These are phyloP conservation scores for Rhododendron kiyosumense DNA, from an alignment of 148 eudicot species.

Conservation along the genomic window DNA sequence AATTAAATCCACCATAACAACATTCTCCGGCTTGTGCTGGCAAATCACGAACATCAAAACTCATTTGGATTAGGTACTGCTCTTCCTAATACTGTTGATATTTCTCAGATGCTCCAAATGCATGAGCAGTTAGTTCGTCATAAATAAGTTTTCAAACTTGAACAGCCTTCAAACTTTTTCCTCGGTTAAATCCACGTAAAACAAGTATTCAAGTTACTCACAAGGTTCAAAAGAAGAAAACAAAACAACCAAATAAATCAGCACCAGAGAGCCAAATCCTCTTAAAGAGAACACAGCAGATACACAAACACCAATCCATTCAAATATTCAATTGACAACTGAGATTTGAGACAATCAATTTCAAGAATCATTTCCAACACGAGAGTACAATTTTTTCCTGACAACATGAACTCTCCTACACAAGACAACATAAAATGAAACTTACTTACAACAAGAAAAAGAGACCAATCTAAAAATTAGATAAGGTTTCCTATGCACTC, in stretches of 20 bases:
- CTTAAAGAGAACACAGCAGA: not conserved
- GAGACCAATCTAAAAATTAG: not conserved
- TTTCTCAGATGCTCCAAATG: not conserved
- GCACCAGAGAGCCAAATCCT: not conserved
- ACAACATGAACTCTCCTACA: not conserved
- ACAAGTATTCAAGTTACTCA: not conserved
- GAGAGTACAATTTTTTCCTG: not conserved
- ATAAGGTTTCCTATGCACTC: not conserved
- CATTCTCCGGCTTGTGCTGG: not conserved
- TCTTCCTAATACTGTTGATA: not conserved
- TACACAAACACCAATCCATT: not conserved
- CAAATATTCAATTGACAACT: not conserved
- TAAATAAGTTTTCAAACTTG: not conserved
- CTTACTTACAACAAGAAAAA: not conserved
- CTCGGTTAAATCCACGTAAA: not conserved
- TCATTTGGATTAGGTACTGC: not conserved
- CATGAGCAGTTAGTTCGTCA: not conserved
- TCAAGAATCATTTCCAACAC: not conserved
- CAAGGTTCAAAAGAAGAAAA: not conserved
- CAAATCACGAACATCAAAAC: not conserved
- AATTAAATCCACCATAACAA: not conserved
- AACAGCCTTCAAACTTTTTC: too few relatives aligned
- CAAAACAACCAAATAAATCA: not conserved
- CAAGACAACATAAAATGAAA: not conserved
- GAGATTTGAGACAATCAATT: constrained; percentile 1